These are phyloP conservation scores for Collybia sp. DNA, from an alignment of 768 basidiomycete species.

Conservation along the genomic window DNA sequence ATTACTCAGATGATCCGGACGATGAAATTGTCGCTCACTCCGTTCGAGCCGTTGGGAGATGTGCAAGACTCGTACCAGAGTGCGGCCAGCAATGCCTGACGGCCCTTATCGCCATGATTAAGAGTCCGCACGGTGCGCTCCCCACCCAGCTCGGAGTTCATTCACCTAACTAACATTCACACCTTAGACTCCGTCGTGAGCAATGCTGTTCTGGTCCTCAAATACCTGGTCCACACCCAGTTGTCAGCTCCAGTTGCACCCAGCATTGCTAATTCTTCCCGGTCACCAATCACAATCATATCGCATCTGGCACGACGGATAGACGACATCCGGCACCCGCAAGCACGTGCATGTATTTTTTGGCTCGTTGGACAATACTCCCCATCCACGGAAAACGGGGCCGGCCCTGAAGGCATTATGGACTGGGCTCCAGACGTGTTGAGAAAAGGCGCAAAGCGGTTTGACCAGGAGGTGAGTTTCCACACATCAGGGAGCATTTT, in stretches of 20 bases:
- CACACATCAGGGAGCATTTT: not conserved
- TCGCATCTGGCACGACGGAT: constrained; percentile 71
- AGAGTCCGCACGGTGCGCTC: constrained; percentile 63
- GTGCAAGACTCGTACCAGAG: constrained; percentile 65
- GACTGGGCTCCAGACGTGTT: constrained; percentile 89
- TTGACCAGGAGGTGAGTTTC: constrained; percentile 58
- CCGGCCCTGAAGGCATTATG: constrained; percentile 51
- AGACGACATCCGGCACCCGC: constrained; percentile 73
- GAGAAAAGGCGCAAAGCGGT: constrained; percentile 71
- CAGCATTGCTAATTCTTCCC: constrained; percentile 18
- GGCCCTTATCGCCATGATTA: constrained; percentile 75
- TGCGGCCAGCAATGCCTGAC: constrained; percentile 68
- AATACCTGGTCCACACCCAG: constrained; percentile 74
- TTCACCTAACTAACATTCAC: not conserved
- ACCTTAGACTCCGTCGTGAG: constrained; percentile 67
- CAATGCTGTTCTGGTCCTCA: constrained; percentile 80
- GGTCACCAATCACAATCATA: constrained; percentile 63
- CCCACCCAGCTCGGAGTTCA: not conserved
- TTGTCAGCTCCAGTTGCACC: constrained; percentile 30
- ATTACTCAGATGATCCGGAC: constrained; percentile 76
- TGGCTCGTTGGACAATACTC: constrained; percentile 95
- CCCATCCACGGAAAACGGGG: constrained; percentile 26
- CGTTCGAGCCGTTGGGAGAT: constrained; percentile 74
- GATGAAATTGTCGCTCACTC: constrained; percentile 68
- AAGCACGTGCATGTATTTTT: constrained; percentile 82